Percentiles rank a stretch among this genome's conserved stretches.
Conservation (phyloP, 2,329 filamentous ascomycete species). For the Fusarium longipes region DNA sequence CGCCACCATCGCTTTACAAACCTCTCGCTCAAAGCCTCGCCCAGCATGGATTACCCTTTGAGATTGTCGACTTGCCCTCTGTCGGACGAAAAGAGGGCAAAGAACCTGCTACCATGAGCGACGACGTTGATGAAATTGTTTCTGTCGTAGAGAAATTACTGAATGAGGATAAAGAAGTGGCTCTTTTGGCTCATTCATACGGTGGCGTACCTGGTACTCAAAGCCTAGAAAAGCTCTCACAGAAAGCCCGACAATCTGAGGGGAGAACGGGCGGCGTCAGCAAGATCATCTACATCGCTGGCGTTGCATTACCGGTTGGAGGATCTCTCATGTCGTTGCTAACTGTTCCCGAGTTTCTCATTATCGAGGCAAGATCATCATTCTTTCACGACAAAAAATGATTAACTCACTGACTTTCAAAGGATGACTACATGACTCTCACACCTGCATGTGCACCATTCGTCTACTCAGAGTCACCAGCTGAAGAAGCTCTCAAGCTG, state of each 20-base stretch:
- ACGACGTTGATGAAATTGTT: slow-evolving; percentile 14
- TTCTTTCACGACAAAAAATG: too few species aligned
- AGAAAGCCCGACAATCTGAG: not conserved
- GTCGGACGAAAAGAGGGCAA: slow-evolving; percentile 3
- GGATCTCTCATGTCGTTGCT: slow-evolving; percentile 2
- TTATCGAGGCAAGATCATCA: not conserved
- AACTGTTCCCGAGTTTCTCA: not conserved
- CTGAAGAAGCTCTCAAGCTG: not conserved
- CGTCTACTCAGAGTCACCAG: slow-evolving; percentile 13
- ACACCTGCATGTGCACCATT: not conserved
- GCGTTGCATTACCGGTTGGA: not conserved
- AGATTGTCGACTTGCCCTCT: slow-evolving; percentile 3
- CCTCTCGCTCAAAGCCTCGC: not conserved
- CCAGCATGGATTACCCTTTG: not conserved
- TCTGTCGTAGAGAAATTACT: not conserved
- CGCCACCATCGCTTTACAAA: not conserved
- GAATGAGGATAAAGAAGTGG: not conserved
- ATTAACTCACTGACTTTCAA: not conserved
- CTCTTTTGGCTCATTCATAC: slow-evolving; percentile 17
- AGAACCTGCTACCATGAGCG: slow-evolving; percentile 1
- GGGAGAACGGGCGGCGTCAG: slow-evolving; percentile 4
- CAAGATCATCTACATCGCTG: slow-evolving; percentile 12
- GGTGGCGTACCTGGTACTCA: slow-evolving; percentile 19
- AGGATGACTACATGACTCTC: slow-evolving; percentile 20
- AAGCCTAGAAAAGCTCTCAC: slow-evolving; percentile 7